Conservation (phyloP, 2,329 filamentous ascomycete species). For the Pseudogymnoascus sp. region DNA sequence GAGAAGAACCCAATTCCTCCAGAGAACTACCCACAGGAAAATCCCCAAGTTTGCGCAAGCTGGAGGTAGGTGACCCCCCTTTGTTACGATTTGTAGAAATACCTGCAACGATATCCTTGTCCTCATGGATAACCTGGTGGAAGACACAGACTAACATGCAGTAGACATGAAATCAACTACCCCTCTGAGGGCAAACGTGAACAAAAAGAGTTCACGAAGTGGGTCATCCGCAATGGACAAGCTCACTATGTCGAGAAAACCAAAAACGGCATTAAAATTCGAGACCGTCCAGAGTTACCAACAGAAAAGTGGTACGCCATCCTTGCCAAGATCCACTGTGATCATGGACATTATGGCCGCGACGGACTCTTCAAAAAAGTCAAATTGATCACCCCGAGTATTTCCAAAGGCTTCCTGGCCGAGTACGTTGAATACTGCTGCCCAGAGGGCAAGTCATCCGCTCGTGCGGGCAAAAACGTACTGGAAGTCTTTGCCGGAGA, state of each 20-base stretch:
- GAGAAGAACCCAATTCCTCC: conserved; percentile 5
- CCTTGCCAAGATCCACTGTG: background rate
- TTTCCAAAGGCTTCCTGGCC: background rate
- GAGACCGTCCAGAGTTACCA: background rate
- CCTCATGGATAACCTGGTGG: background rate
- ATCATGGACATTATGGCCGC: background rate
- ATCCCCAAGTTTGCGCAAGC: background rate
- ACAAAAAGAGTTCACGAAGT: background rate
- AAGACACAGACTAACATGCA: background rate
- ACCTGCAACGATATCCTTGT: background rate
- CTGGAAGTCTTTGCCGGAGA: background rate
- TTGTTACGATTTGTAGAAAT: background rate
- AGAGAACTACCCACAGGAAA: background rate
- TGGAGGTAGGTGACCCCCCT: background rate
- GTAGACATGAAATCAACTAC: background rate
- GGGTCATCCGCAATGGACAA: background rate
- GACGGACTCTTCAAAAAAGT: background rate
- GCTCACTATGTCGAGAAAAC: background rate
- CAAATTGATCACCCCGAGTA: background rate
- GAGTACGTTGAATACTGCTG: background rate
- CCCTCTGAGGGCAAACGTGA: too few relatives aligned
- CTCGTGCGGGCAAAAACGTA: background rate
- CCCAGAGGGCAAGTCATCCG: background rate
- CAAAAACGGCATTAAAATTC: background rate
- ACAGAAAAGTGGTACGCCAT: background rate